Percentiles rank a stretch among this genome's conserved stretches.
Evolutionary conservation across 345 rosid genomes (phyloP).

Genomic region (Camelina laxa): DNA sequence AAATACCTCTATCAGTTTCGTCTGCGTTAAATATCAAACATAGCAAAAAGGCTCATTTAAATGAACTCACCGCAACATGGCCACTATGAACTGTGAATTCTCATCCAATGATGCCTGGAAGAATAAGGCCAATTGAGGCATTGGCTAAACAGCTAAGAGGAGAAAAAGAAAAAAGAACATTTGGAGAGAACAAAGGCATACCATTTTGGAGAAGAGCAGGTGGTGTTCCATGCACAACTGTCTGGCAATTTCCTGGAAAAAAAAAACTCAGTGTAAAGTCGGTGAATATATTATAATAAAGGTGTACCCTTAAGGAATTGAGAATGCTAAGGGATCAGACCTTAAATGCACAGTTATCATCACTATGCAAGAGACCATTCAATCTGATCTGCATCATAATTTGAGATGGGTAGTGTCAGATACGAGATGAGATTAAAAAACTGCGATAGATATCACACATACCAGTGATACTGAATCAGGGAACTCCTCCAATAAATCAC

Average conservation of each 20-base stretch:
- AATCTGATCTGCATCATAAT: conserved; percentile 70
- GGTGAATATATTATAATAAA: conserved; percentile 1
- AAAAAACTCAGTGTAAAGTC: not conserved
- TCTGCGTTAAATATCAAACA: conserved; percentile 22
- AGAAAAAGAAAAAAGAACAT: not conserved
- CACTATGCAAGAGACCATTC: conserved; percentile 88
- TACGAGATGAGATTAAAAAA: not conserved
- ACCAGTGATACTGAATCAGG: conserved; percentile 79
- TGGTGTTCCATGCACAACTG: conserved; percentile 87
- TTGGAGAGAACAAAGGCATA: conserved; percentile 35
- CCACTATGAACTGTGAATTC: conserved; percentile 83
- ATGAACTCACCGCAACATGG: conserved; percentile 72
- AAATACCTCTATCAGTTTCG: conserved; percentile 24
- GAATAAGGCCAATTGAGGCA: conserved; percentile 1
- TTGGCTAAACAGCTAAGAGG: conserved; percentile 2
- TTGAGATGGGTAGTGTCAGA: conserved; percentile 6
- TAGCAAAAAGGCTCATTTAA: conserved; percentile 4
- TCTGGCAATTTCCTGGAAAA: conserved; percentile 78
- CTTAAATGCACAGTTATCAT: conserved; percentile 84
- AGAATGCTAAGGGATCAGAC: conserved; percentile 42
- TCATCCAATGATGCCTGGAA: conserved; percentile 93
- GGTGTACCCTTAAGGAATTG: not conserved
- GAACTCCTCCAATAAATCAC: conserved; percentile 64
- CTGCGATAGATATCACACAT: conserved; percentile 36
- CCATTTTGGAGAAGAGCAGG: conserved; percentile 86